Percentiles rank a stretch among this genome's conserved stretches.
Evolutionary conservation across 2,329 filamentous ascomycete genomes (phyloP).

Genomic region (Echinosphaeria canescens): DNA sequence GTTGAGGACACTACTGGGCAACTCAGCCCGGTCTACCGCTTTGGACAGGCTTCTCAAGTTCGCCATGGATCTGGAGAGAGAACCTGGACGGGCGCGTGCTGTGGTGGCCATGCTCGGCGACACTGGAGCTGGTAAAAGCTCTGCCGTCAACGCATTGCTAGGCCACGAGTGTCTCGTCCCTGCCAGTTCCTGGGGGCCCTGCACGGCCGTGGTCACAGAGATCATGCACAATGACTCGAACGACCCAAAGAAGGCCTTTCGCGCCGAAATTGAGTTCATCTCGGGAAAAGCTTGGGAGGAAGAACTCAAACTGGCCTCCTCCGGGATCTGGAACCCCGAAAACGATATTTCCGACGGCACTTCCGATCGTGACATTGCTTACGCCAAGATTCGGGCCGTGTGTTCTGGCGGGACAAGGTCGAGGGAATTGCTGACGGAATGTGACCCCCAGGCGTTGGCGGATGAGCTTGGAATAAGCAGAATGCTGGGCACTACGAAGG

Average conservation of each 20-base stretch:
- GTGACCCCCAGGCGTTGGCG: constrained; percentile 17
- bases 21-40: no score
- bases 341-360: constrained; percentile 2
- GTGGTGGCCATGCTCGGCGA: constrained; percentile 37
- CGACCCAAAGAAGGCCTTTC: constrained; percentile 15
- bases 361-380: constrained; percentile 18
- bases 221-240: constrained; percentile 29
- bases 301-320: constrained; percentile 25
- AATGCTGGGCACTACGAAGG: constrained; percentile 22
- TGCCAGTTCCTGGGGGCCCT: constrained; percentile 31
- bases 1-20: no score
- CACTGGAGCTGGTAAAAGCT: constrained; percentile 39
- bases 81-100: no score
- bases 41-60: no score
- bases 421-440: constrained; percentile 15
- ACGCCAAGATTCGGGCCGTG: constrained; percentile 25
- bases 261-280: constrained; percentile 36
- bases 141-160: constrained; percentile 38
- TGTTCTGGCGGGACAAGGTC: constrained; percentile 14
- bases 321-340: constrained; percentile 18
- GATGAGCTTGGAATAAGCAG: constrained; percentile 13
- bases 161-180: constrained; percentile 29
- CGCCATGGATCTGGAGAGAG: no score
- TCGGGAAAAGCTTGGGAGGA: constrained; percentile 23
- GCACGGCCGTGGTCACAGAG: constrained; percentile 38